Conservation (phyloP, 805 yeast genomes). For the Saccharomycopsis sp. region DNA sequence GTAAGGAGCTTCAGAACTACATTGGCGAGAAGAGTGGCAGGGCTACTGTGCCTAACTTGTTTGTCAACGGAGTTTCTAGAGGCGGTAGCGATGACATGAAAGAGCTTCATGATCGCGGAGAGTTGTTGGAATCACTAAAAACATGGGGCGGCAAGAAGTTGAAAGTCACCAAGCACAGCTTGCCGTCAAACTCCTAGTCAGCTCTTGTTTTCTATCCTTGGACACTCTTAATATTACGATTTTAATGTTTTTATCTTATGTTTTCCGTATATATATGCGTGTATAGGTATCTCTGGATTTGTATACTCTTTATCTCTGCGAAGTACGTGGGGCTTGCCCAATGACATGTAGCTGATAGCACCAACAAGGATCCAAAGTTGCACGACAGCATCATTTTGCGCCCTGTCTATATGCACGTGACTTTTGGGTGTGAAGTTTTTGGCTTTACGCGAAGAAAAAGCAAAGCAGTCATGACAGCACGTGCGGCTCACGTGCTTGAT, state of each 20-base stretch:
- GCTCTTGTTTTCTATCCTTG: not conserved
- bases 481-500: no score
- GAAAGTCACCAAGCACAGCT: slow-evolving; percentile 42
- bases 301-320: not conserved
- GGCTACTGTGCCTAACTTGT: slow-evolving; percentile 83
- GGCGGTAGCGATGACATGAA: slow-evolving; percentile 89
- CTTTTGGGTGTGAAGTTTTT: no score
- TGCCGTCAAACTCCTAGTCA: slow-evolving; percentile 45
- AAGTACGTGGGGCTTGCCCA: not conserved
- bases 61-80: slow-evolving; percentile 63
- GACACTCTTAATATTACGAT: not conserved
- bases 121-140: slow-evolving; percentile 43
- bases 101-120: slow-evolving; percentile 50
- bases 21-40: slow-evolving; percentile 67
- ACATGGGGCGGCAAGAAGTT: slow-evolving; percentile 58
- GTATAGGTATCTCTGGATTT: not conserved
- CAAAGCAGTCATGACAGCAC: no score
- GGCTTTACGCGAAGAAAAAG: no score
- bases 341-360: no score
- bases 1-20: slow-evolving; percentile 66
- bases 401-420: not conserved
- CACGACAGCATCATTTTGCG: no score
- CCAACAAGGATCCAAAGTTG: no score
- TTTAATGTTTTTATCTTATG: not conserved
- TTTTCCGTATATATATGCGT: not conserved